Conservation (phyloP, 1,284 basidiomycete genomes). For the Mycena sp. region DNA sequence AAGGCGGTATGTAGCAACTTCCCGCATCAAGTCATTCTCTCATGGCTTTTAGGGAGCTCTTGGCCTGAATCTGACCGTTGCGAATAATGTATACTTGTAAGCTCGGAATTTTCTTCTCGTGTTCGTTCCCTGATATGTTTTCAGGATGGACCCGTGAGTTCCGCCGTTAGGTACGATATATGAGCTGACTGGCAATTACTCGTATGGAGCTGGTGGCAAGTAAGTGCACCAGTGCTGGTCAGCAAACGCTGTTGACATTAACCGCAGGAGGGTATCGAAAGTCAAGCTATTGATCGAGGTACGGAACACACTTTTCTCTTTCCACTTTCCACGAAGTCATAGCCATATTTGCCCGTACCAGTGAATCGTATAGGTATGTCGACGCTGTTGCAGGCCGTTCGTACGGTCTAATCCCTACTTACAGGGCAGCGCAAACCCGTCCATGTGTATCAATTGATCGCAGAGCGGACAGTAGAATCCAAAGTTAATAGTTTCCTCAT, state of each 20-base stretch:
- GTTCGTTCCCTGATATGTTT: slow-evolving; percentile 18
- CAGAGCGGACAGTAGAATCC: slow-evolving; percentile 87
- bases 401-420: too few relatives aligned
- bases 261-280: slow-evolving; percentile 83
- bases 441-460: slow-evolving; percentile 88
- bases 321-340: neutral
- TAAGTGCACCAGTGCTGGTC: slow-evolving; percentile 32
- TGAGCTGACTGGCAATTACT: neutral
- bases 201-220: slow-evolving; percentile 75
- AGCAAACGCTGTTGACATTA: slow-evolving; percentile 6
- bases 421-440: slow-evolving; percentile 52
- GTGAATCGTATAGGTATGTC: slow-evolving; percentile 77
- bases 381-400: slow-evolving; percentile 35
- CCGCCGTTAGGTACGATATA: slow-evolving; percentile 4
- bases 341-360: neutral
- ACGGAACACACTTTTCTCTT: slow-evolving; percentile 53
- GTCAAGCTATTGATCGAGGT: slow-evolving; percentile 84
- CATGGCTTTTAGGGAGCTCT: slow-evolving; percentile 67
- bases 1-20: slow-evolving; percentile 61
- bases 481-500: slow-evolving; percentile 56
- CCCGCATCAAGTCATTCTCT: neutral
- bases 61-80: slow-evolving; percentile 89
- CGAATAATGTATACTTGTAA: slow-evolving; percentile 89
- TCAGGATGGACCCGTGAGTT: slow-evolving; percentile 86
- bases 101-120: slow-evolving; percentile 40